Evolutionary conservation across 495 filamentous ascomycete species (phyloP).

Genomic region (Aspergillus funiculosus): DNA sequence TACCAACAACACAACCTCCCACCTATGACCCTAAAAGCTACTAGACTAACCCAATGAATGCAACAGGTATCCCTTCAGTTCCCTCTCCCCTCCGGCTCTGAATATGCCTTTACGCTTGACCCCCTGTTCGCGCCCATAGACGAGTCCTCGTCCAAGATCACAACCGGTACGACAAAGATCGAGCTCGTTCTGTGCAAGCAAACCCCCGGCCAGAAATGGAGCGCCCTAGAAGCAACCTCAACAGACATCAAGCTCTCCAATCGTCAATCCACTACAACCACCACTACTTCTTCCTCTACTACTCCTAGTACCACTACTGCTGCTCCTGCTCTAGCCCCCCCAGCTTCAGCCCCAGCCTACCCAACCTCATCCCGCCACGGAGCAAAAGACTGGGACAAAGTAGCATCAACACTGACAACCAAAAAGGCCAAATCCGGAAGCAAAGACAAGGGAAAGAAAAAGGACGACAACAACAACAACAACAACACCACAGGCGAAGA

Average conservation of each 20-base stretch:
- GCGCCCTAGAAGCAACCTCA: slow-evolving; percentile 53
- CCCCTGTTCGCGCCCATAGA: slow-evolving; percentile 67
- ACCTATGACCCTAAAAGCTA: background rate
- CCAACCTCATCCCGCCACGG: slow-evolving; percentile 83
- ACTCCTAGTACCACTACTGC: background rate
- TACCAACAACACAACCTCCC: background rate
- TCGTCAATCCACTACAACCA: slow-evolving; percentile 26
- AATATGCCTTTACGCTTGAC: slow-evolving; percentile 62
- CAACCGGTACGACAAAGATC: slow-evolving; percentile 73
- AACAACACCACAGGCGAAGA: slow-evolving; percentile 15
- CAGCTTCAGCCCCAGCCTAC: slow-evolving; percentile 54
- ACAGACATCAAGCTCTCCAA: slow-evolving; percentile 26
- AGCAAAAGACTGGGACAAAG: slow-evolving; percentile 87
- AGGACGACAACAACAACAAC: slow-evolving; percentile 1
- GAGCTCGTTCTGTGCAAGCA: slow-evolving; percentile 73
- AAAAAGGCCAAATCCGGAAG: slow-evolving; percentile 34
- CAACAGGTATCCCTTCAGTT: slow-evolving; percentile 58
- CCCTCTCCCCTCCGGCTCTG: slow-evolving; percentile 53
- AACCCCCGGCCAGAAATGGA: slow-evolving; percentile 68
- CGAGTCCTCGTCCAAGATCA: slow-evolving; percentile 50
- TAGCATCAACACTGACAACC: slow-evolving; percentile 52
- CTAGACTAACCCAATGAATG: slow-evolving; percentile 24
- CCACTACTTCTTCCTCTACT: background rate
- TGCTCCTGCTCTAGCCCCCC: slow-evolving; percentile 13
- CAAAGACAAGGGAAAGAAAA: slow-evolving; percentile 5